Conservation (phyloP, 352 stramenopile species). For the Aphanomyces cochlioides region DNA sequence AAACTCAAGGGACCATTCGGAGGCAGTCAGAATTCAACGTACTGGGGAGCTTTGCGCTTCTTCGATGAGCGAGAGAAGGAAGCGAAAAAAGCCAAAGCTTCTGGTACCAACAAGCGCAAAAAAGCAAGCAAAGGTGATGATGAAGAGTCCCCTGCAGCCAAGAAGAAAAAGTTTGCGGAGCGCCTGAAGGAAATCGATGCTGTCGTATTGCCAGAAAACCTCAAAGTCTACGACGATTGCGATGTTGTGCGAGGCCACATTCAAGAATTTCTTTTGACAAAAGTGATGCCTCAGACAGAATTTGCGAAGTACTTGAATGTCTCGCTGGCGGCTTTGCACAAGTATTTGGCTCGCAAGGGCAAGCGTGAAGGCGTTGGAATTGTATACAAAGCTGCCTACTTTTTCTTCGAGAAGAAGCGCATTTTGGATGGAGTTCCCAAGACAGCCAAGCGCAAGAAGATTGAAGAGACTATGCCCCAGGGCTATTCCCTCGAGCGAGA, state of each 20-base stretch:
- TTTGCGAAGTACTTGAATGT: constrained; percentile 41
- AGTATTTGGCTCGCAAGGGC: constrained; percentile 46
- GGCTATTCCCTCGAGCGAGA: constrained; percentile 39
- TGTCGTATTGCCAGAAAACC: constrained; percentile 39
- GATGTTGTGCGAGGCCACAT: constrained; percentile 54
- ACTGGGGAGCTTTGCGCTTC: constrained; percentile 41
- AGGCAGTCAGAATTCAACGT: constrained; percentile 44
- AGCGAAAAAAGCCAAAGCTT: constrained; percentile 28
- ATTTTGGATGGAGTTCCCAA: constrained; percentile 43
- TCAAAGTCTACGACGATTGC: constrained; percentile 55
- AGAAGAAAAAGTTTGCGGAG: constrained; percentile 36
- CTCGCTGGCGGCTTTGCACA: constrained; percentile 50
- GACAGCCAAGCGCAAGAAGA: constrained; percentile 45
- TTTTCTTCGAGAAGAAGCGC: constrained; percentile 56
- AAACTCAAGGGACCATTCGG: constrained; percentile 44
- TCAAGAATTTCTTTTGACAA: constrained; percentile 39
- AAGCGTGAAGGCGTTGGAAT: constrained; percentile 47
- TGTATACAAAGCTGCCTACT: constrained; percentile 47
- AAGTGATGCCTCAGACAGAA: constrained; percentile 41
- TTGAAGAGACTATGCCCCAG: constrained; percentile 31
- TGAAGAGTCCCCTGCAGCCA: constrained; percentile 32
- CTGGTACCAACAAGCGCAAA: neutral
- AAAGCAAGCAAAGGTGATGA: neutral
- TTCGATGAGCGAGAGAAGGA: constrained; percentile 43
- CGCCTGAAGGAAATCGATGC: constrained; percentile 40